Percentiles rank a stretch among this genome's conserved stretches.
Conservation (phyloP, 352 stramenopile species). For the Peronospora belbahrii region DNA sequence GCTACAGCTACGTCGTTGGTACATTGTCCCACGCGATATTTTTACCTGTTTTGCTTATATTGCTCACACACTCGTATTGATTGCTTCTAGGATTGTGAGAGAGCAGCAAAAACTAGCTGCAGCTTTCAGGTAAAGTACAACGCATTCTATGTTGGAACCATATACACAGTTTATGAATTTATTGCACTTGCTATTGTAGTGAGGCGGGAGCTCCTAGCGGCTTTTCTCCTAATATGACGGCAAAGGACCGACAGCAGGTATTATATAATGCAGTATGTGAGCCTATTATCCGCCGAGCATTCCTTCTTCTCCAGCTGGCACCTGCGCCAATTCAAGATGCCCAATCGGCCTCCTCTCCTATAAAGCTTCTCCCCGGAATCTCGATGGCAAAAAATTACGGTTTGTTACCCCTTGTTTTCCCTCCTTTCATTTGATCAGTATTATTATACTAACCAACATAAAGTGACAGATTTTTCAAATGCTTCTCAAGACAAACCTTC, state of each 20-base stretch:
- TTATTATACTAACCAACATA: background rate
- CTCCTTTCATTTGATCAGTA: background rate
- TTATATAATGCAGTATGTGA: conserved; percentile 79
- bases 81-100: conserved; percentile 62
- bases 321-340: conserved; percentile 34
- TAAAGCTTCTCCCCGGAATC: conserved; percentile 71
- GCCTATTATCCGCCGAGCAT: conserved; percentile 58
- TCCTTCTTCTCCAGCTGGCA: conserved; percentile 54
- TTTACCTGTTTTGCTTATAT: background rate
- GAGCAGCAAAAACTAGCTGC: conserved; percentile 82
- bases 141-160: background rate
- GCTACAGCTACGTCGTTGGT: conserved; percentile 78
- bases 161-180: background rate
- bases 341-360: conserved; percentile 24
- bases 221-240: conserved; percentile 33
- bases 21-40: conserved; percentile 1
- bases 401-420: conserved; percentile 9
- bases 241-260: conserved; percentile 58
- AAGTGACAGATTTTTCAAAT: conserved; percentile 30
- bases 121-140: conserved; percentile 32
- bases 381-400: conserved; percentile 48
- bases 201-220: conserved; percentile 24
- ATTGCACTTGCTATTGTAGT: conserved; percentile 13
- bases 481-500: background rate
- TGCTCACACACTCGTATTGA: background rate